A percentile compares a stretch with the other conserved stretches of the same genome.
phyloP scores from a whole-genome alignment of 306 rosid species.

The Castanea sativa region DNA sequence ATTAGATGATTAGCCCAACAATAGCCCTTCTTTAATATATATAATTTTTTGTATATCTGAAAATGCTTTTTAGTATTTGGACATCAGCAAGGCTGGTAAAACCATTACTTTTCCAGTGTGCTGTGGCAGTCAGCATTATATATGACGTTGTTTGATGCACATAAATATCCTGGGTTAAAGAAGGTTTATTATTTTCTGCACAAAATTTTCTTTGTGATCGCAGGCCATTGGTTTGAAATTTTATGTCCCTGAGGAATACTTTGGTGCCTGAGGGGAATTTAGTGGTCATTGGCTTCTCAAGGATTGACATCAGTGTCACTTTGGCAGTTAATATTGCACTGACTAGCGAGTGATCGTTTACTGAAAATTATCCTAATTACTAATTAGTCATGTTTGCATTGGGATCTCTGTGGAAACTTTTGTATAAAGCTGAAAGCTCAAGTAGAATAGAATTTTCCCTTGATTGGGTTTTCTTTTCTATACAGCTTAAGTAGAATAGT shows the following conservation, averaged over 20 bases:
- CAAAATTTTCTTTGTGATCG: constrained; percentile 22
- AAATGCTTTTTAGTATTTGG: background rate
- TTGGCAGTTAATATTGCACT: background rate
- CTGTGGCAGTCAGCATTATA: background rate
- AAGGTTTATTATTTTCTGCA: background rate
- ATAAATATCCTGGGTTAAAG: background rate
- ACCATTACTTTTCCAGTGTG: background rate
- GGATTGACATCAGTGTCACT: background rate
- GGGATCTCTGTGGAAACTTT: background rate
- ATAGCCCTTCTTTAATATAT: too few species aligned
- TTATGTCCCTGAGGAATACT: constrained; percentile 72
- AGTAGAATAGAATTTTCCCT: background rate
- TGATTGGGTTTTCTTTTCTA: too few species aligned
- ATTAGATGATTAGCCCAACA: background rate
- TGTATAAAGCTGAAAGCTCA: background rate
- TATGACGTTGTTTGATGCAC: background rate
- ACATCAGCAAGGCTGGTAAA: background rate
- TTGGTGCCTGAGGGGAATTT: constrained; percentile 28
- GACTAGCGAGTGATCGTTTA: background rate
- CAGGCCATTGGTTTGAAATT: constrained; percentile 81
- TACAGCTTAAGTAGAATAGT: too few species aligned
- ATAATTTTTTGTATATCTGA: background rate
- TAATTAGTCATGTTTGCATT: background rate
- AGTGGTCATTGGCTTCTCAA: constrained; percentile 3
- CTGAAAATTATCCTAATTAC: background rate